Conservation (phyloP, 2,329 filamentous ascomycete genomes). For the Verticillium tricorpus region DNA sequence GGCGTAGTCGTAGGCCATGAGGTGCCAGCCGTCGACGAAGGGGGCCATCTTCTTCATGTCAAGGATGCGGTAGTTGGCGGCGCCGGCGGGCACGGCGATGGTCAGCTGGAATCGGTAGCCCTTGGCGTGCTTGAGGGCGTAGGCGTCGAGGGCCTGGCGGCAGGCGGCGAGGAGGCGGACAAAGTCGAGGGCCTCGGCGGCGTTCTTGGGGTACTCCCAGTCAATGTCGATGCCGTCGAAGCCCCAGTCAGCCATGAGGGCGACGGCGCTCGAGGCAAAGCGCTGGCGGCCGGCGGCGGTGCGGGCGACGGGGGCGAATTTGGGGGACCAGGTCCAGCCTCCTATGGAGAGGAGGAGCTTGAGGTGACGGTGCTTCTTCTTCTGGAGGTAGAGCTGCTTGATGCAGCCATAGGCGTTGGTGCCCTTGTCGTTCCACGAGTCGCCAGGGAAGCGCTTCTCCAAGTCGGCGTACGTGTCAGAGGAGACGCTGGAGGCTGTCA, state of each 20-base stretch:
- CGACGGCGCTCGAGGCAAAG: constrained; percentile 67
- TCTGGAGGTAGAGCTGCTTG: constrained; percentile 72
- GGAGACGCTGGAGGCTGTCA: constrained; percentile 33
- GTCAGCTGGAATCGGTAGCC: constrained; percentile 46
- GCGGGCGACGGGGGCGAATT: constrained; percentile 61
- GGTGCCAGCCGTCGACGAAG: constrained; percentile 54
- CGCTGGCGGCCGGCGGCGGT: constrained; percentile 54
- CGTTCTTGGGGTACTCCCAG: constrained; percentile 47
- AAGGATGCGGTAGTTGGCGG: constrained; percentile 43
- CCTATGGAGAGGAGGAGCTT: constrained; percentile 80
- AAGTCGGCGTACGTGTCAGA: constrained; percentile 60
- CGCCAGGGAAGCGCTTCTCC: constrained; percentile 64
- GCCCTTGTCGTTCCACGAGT: constrained; percentile 54
- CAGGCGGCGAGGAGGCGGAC: constrained; percentile 37
- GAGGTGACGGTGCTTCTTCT: constrained; percentile 70
- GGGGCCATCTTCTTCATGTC: constrained; percentile 50
- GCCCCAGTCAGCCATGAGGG: constrained; percentile 64
- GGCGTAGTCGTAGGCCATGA: constrained; percentile 69
- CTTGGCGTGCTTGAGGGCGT: constrained; percentile 32
- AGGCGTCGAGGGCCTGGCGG: constrained; percentile 37
- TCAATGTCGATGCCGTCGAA: constrained; percentile 54
- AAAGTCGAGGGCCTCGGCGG: constrained; percentile 33
- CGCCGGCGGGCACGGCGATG: constrained; percentile 44
- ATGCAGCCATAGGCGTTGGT: constrained; percentile 72
- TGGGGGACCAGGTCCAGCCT: constrained; percentile 71